These are phyloP conservation scores for Microcera coccophila DNA, from an alignment of 2,329 filamentous ascomycete species.

Conservation along the genomic window DNA sequence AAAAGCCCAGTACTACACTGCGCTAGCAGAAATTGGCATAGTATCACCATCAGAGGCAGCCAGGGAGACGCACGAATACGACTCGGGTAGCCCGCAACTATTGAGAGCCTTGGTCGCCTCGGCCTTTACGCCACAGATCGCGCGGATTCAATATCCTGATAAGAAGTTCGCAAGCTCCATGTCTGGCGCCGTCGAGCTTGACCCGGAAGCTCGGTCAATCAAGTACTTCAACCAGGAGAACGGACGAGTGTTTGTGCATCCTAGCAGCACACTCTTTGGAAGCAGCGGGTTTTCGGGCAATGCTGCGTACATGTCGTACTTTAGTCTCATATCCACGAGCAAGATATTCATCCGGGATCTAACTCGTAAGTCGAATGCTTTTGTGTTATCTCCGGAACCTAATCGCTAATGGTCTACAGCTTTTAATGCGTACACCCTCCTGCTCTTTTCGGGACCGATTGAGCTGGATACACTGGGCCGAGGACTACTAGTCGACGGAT, in stretches of 20 bases:
- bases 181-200: conserved; percentile 84
- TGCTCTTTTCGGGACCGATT: conserved; percentile 84
- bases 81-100: conserved; percentile 42
- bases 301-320: conserved; percentile 80
- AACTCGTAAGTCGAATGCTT: conserved; percentile 61
- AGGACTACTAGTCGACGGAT: conserved; percentile 86
- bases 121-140: conserved; percentile 79
- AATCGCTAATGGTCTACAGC: conserved; percentile 43
- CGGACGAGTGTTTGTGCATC: conserved; percentile 88
- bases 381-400: not conserved
- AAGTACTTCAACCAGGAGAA: conserved; percentile 88
- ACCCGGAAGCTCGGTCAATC: conserved; percentile 87
- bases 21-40: conserved; percentile 82
- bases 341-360: conserved; percentile 91
- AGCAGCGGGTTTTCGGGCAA: conserved; percentile 72
- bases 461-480: conserved; percentile 82
- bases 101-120: conserved; percentile 68
- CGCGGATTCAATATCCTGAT: conserved; percentile 87
- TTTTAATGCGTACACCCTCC: conserved; percentile 82
- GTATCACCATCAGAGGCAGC: conserved; percentile 43
- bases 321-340: conserved; percentile 83
- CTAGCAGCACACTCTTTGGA: conserved; percentile 80
- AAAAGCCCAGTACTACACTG: conserved; percentile 76
- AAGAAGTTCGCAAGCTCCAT: conserved; percentile 90
- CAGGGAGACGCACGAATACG: conserved; percentile 25